A percentile compares a stretch with the other conserved stretches of the same genome.
These are phyloP conservation scores for Mediolabrus comicus DNA, from an alignment of 108 stramenopile species.

Conservation along the genomic window DNA sequence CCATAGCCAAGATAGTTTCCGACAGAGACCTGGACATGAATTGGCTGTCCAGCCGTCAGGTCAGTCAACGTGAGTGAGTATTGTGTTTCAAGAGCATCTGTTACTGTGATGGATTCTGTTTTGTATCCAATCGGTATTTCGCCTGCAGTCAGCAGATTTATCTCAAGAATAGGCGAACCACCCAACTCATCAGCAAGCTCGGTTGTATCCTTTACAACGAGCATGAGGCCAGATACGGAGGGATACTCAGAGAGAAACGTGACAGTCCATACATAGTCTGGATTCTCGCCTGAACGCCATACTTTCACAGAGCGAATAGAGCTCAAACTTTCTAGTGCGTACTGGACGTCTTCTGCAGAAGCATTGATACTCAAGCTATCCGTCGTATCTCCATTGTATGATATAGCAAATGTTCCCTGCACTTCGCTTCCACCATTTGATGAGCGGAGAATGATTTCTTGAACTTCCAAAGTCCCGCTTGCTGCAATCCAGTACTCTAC, in stretches of 20 bases:
- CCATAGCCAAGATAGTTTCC: conserved; percentile 56
- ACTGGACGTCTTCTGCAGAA: conserved; percentile 43
- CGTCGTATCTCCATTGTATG: conserved; percentile 26
- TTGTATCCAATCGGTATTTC: conserved; percentile 39
- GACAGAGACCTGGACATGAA: conserved; percentile 63
- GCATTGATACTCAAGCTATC: conserved; percentile 49
- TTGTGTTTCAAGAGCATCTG: conserved; percentile 16
- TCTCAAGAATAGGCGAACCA: conserved; percentile 2
- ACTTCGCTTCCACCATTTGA: conserved; percentile 17
- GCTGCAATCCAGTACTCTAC: conserved; percentile 78
- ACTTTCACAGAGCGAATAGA: conserved; percentile 63
- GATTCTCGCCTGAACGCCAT: conserved; percentile 21
- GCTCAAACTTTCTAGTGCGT: conserved; percentile 50
- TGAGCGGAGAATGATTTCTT: conserved; percentile 33
- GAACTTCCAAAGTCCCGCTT: conserved; percentile 46
- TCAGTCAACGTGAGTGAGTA: conserved; percentile 28
- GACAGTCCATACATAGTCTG: conserved; percentile 59
- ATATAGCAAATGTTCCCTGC: conserved; percentile 29
- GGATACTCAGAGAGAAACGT: conserved; percentile 66
- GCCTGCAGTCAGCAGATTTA: conserved; percentile 30
- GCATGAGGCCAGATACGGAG: conserved; percentile 19
- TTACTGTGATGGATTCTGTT: conserved; percentile 23
- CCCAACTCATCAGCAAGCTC: conserved; percentile 7
- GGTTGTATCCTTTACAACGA: conserved; percentile 19
- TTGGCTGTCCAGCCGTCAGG: conserved; percentile 56